Conservation (phyloP, 2,329 filamentous ascomycete species). For the Aspergillus quadricinctus region DNA sequence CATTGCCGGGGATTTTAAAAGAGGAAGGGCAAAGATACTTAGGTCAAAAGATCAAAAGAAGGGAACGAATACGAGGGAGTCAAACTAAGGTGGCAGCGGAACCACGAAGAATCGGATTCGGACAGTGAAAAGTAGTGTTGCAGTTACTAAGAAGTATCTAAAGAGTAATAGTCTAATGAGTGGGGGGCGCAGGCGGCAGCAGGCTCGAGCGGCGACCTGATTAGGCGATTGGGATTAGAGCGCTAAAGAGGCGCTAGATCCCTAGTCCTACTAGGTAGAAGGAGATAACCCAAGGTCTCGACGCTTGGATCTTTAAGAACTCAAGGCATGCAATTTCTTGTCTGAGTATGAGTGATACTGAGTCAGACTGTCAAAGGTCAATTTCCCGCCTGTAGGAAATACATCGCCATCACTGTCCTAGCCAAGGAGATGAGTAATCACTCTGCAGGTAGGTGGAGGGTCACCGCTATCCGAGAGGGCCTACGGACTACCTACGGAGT, state of each 20-base stretch:
- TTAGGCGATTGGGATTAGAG: not conserved
- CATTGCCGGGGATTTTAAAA: conserved; percentile 19
- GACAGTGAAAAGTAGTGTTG: not conserved
- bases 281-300: not conserved
- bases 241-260: not conserved
- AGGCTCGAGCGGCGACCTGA: too few relatives aligned
- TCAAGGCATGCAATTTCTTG: not conserved
- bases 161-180: not conserved
- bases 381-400: not conserved
- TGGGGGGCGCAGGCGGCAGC: not conserved
- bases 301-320: not conserved
- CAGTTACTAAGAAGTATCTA: not conserved
- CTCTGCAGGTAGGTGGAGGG: too few relatives aligned
- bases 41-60: not conserved
- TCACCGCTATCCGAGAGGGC: not conserved
- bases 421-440: too few relatives aligned
- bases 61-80: not conserved
- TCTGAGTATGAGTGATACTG: not conserved
- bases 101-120: conserved; percentile 8
- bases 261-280: not conserved
- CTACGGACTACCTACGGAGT: too few relatives aligned
- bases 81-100: conserved; percentile 4
- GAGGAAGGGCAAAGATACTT: not conserved
- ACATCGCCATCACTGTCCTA: too few relatives aligned
- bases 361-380: not conserved